Evolutionary conservation across 768 basidiomycete species (phyloP).

Genomic region (Austroboletus festivus): DNA sequence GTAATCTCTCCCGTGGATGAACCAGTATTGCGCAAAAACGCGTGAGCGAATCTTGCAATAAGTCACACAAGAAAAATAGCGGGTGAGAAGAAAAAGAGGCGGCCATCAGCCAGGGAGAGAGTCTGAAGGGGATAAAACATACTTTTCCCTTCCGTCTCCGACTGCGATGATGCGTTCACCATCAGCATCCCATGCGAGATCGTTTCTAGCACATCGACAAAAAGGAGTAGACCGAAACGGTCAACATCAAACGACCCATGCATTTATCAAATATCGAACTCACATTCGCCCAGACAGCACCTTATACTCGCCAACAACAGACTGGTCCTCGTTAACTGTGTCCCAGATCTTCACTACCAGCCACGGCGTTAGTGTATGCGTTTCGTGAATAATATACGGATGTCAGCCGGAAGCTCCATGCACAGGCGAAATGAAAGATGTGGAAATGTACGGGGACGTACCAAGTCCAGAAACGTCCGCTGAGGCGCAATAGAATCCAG

Average conservation of each 20-base stretch:
- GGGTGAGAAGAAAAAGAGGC: background rate
- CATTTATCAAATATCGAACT: conserved; percentile 4
- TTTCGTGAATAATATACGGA: too few relatives aligned
- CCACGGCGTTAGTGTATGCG: too few relatives aligned
- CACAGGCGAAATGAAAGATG: background rate
- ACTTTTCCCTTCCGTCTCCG: conserved; percentile 92
- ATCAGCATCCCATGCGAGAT: conserved; percentile 95
- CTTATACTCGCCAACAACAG: conserved; percentile 77
- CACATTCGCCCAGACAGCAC: conserved; percentile 73
- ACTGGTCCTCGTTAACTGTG: conserved; percentile 78
- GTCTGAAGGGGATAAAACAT: background rate
- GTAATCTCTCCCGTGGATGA: conserved; percentile 84
- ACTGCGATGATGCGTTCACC: conserved; percentile 94
- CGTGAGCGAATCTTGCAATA: conserved; percentile 78
- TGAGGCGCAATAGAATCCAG: conserved; percentile 94
- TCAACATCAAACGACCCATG: background rate
- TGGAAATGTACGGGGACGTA: conserved; percentile 28
- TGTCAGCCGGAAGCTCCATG: too few relatives aligned
- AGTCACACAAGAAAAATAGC: background rate
- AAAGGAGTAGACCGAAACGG: background rate
- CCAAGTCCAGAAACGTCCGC: conserved; percentile 82
- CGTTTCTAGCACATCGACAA: conserved; percentile 56
- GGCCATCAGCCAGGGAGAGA: too few relatives aligned
- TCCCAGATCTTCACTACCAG: conserved; percentile 87
- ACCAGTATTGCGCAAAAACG: conserved; percentile 81